Evolutionary conservation across 2,329 filamentous ascomycete genomes (phyloP).

Genomic region (Laburnicola sp.): DNA sequence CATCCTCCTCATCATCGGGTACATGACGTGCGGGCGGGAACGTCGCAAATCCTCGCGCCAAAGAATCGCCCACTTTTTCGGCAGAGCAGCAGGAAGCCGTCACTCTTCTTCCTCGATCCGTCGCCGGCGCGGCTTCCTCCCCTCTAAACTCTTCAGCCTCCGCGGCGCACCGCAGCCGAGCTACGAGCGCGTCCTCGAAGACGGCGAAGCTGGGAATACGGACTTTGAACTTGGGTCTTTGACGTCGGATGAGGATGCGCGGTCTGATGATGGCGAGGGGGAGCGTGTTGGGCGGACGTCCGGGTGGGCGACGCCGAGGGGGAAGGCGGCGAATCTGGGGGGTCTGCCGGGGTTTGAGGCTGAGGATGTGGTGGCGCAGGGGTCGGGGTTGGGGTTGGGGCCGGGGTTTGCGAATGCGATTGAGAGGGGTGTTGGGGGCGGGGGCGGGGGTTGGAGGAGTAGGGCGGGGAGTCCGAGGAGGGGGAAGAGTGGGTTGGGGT

Average conservation of each 20-base stretch:
- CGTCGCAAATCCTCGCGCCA: conserved; percentile 63
- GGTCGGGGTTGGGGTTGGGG: conserved; percentile 36
- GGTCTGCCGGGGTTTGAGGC: conserved; percentile 26
- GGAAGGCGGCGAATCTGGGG: conserved; percentile 48
- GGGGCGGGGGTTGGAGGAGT: conserved; percentile 67
- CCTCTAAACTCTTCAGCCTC: conserved; percentile 64
- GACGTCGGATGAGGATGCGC: conserved; percentile 61
- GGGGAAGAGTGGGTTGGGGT: conserved; percentile 43
- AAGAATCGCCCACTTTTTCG: conserved; percentile 55
- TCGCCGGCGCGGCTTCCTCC: conserved; percentile 46
- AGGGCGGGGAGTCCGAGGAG: conserved; percentile 54
- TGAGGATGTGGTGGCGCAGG: conserved; percentile 33
- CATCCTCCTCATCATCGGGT: conserved; percentile 68
- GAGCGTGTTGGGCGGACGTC: conserved; percentile 61
- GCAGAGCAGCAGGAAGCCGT: conserved; percentile 38
- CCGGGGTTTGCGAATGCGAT: conserved; percentile 48
- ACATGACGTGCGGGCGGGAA: conserved; percentile 78
- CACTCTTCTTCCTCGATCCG: conserved; percentile 20
- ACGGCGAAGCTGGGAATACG: conserved; percentile 65
- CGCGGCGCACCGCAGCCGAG: conserved; percentile 46
- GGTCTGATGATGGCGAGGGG: conserved; percentile 64
- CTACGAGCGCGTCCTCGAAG: conserved; percentile 86
- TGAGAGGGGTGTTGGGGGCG: too few species aligned
- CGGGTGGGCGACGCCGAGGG: conserved; percentile 68
- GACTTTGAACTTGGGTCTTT: conserved; percentile 78